Evolutionary conservation across 495 filamentous ascomycete species (phyloP).

Genomic region (Parachaetomium inaequale): DNA sequence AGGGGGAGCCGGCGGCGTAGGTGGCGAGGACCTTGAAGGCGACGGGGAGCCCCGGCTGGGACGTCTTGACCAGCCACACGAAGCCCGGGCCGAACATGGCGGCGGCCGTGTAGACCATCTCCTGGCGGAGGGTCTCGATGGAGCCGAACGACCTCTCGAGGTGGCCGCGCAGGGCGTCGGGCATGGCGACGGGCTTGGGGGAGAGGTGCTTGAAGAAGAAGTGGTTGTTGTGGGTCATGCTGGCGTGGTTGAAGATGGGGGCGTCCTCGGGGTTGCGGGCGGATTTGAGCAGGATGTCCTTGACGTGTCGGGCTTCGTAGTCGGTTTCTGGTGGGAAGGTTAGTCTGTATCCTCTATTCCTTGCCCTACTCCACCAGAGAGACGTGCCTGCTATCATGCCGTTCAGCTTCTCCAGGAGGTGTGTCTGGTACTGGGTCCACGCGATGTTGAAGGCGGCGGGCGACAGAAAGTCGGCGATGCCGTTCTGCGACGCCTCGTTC

Average conservation of each 20-base stretch:
- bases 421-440: conserved; percentile 77
- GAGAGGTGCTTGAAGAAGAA: conserved; percentile 77
- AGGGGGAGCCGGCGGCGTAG: conserved; percentile 87
- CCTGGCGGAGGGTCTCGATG: conserved; percentile 70
- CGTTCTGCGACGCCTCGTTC: conserved; percentile 40
- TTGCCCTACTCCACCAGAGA: neutral
- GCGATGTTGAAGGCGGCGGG: conserved; percentile 63
- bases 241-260: conserved; percentile 87
- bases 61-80: conserved; percentile 79
- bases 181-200: conserved; percentile 35
- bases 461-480: conserved; percentile 65
- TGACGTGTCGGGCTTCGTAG: conserved; percentile 52
- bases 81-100: conserved; percentile 96
- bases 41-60: conserved; percentile 27
- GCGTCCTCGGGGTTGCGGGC: conserved; percentile 75
- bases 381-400: conserved; percentile 55
- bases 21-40: conserved; percentile 76
- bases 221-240: conserved; percentile 94
- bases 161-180: conserved; percentile 25
- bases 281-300: conserved; percentile 68
- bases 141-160: conserved; percentile 70
- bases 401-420: conserved; percentile 73
- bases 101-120: conserved; percentile 76
- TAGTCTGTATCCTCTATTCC: neutral
- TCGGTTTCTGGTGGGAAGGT: conserved; percentile 48